Conservation (phyloP, 306 rosid genomes). For the Gleditsia sinensis region DNA sequence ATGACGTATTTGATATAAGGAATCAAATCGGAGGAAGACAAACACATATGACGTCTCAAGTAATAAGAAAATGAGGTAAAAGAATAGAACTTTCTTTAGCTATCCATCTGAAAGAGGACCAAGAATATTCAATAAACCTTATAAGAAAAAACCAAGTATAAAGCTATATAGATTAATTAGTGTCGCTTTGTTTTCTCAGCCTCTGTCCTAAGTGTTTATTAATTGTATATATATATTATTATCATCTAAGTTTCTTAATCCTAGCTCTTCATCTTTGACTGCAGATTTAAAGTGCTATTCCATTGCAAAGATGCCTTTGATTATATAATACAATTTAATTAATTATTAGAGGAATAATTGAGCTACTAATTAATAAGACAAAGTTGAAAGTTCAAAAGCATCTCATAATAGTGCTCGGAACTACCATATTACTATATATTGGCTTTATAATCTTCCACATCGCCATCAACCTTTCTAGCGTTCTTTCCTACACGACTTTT, state of each 20-base stretch:
- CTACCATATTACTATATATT: not conserved
- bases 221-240: not conserved
- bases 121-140: constrained; percentile 6
- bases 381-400: constrained; percentile 26
- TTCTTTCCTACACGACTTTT: not conserved
- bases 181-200: constrained; percentile 43
- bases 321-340: not conserved
- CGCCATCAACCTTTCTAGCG: not conserved
- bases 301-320: constrained; percentile 31
- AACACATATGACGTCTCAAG: constrained; percentile 40
- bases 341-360: not conserved
- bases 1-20: constrained; percentile 38
- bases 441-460: not conserved
- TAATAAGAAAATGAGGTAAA: constrained; percentile 30
- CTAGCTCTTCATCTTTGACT: constrained; percentile 37
- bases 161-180: constrained; percentile 5
- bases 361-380: not conserved
- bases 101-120: not conserved
- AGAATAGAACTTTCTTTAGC: constrained; percentile 45
- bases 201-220: constrained; percentile 21
- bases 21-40: constrained; percentile 40
- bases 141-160: constrained; percentile 5
- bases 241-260: constrained; percentile 23
- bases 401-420: constrained; percentile 1
- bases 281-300: constrained; percentile 3